phyloP scores from a whole-genome alignment of 441 rosid species.

The Erodium trifolium region DNA sequence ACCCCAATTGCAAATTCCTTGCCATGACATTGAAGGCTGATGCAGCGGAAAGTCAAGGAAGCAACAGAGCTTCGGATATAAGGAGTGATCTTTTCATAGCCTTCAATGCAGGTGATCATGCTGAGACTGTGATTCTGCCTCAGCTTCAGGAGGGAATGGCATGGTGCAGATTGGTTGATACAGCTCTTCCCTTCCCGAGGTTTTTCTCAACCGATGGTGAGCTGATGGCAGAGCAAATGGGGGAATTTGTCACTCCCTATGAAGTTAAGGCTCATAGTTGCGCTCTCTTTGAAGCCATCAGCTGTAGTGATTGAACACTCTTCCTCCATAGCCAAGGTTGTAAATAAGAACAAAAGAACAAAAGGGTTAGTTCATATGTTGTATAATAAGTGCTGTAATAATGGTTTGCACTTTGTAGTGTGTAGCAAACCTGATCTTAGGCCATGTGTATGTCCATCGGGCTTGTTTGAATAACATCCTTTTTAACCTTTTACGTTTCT shows the following conservation, averaged over 20 bases:
- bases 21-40: conserved; percentile 59
- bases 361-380: no score
- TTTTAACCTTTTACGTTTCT: background rate
- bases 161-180: conserved; percentile 66
- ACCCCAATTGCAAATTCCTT: conserved; percentile 53
- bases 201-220: conserved; percentile 56
- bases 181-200: conserved; percentile 72
- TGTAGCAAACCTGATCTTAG: no score
- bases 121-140: conserved; percentile 48
- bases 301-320: no score
- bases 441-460: no score
- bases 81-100: conserved; percentile 51
- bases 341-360: no score
- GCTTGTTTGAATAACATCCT: no score
- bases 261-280: conserved; percentile 80
- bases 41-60: no score
- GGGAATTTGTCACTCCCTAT: conserved; percentile 34
- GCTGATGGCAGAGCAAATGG: conserved; percentile 40
- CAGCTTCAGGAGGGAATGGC: conserved; percentile 27
- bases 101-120: conserved; percentile 46
- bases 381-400: no score
- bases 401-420: no score
- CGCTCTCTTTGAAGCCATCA: conserved; percentile 56
- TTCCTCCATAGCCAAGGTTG: no score
- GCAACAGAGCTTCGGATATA: background rate